phyloP scores from a whole-genome alignment of 2,329 filamentous ascomycete species.

The Fusarium sp. region DNA sequence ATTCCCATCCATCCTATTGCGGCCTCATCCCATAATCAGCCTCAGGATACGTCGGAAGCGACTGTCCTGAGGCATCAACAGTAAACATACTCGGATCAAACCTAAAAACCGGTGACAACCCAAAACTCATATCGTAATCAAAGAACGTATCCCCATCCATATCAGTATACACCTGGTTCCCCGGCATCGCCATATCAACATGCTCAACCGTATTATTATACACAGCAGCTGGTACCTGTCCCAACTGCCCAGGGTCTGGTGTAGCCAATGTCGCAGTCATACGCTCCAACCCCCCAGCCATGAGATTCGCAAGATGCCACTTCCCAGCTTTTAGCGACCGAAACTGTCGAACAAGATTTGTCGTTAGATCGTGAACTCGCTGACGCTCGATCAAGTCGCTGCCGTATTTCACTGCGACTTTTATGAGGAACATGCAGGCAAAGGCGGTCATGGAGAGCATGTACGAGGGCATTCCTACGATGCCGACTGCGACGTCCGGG shows the following conservation, averaged over 20 bases:
- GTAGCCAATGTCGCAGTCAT: slow-evolving; percentile 46
- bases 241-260: slow-evolving; percentile 15
- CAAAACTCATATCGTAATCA: slow-evolving; percentile 48
- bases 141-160: slow-evolving; percentile 46
- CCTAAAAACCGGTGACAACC: slow-evolving; percentile 44
- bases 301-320: slow-evolving; percentile 61
- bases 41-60: slow-evolving; percentile 42
- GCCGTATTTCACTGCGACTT: slow-evolving; percentile 58
- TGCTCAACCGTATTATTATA: slow-evolving; percentile 29
- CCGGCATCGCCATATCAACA: slow-evolving; percentile 30
- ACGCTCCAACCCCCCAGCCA: slow-evolving; percentile 60
- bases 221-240: slow-evolving; percentile 4
- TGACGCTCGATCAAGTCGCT: slow-evolving; percentile 56
- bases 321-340: slow-evolving; percentile 56
- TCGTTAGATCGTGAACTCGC: slow-evolving; percentile 54
- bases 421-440: slow-evolving; percentile 64
- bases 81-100: slow-evolving; percentile 46
- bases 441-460: slow-evolving; percentile 65
- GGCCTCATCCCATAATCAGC: slow-evolving; percentile 39
- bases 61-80: slow-evolving; percentile 41
- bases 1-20: slow-evolving; percentile 3
- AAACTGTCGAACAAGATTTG: slow-evolving; percentile 55
- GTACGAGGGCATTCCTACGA: slow-evolving; percentile 61
- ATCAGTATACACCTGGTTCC: slow-evolving; percentile 40
- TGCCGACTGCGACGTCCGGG: slow-evolving; percentile 54